Conservation (phyloP, 2,329 filamentous ascomycete species). For the Aspergillus caelatus region DNA sequence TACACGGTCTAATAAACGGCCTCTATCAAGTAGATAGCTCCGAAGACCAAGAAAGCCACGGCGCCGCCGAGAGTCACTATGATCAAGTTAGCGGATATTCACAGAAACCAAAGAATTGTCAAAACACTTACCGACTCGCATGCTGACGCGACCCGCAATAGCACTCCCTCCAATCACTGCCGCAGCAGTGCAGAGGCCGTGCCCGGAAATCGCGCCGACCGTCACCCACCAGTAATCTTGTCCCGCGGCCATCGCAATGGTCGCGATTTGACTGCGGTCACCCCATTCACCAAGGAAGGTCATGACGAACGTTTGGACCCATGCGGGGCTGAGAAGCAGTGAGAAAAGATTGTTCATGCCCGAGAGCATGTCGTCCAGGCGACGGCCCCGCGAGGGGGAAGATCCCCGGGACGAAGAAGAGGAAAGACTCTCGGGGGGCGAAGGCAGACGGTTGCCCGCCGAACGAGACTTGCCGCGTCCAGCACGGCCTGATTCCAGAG, state of each 20-base stretch:
- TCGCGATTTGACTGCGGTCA: slow-evolving; percentile 95
- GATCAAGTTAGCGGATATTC: slow-evolving; percentile 27
- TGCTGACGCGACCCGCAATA: slow-evolving; percentile 89
- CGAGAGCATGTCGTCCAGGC: slow-evolving; percentile 49
- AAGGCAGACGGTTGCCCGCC: slow-evolving; percentile 71
- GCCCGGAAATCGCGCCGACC: slow-evolving; percentile 80
- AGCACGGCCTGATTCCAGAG: slow-evolving; percentile 77
- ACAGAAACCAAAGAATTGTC: background rate
- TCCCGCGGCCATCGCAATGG: slow-evolving; percentile 97
- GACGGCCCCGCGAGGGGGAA: slow-evolving; percentile 52
- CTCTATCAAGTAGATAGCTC: slow-evolving; percentile 87
- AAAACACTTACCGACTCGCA: slow-evolving; percentile 82
- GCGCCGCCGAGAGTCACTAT: slow-evolving; percentile 91
- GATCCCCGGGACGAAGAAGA: slow-evolving; percentile 69
- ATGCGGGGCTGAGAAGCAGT: slow-evolving; percentile 87
- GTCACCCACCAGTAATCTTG: slow-evolving; percentile 99
- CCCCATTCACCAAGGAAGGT: slow-evolving; percentile 99
- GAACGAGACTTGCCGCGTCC: slow-evolving; percentile 68
- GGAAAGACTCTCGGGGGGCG: slow-evolving; percentile 77
- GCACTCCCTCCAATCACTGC: slow-evolving; percentile 91
- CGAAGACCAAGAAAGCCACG: slow-evolving; percentile 85
- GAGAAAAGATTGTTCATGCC: slow-evolving; percentile 86
- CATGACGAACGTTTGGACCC: slow-evolving; percentile 99
- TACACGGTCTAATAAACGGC: slow-evolving; percentile 57
- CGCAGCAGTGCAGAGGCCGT: slow-evolving; percentile 85